Evolutionary conservation across 75 land plant genomes (phyloP).

Genomic region (Sequoiadendron giganteum): DNA sequence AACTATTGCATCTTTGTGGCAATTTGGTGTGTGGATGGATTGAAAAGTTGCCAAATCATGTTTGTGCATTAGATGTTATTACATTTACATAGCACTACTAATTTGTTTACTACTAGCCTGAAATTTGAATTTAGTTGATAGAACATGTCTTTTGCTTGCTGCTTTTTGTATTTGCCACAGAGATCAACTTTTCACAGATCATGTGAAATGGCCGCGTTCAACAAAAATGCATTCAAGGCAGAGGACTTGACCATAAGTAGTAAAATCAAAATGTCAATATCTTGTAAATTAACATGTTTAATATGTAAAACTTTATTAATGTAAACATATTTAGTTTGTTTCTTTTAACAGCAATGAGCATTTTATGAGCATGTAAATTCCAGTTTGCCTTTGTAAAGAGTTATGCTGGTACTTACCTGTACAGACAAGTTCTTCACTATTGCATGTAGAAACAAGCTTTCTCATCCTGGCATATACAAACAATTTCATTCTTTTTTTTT

Average conservation of each 20-base stretch:
- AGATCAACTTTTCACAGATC: slow-evolving; percentile 8
- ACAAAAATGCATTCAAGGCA: not conserved
- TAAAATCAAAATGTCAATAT: not conserved
- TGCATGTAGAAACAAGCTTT: not conserved
- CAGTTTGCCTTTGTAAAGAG: not conserved
- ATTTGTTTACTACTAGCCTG: slow-evolving; percentile 1
- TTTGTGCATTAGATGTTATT: not conserved
- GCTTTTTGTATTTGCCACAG: slow-evolving; percentile 6
- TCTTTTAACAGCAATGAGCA: not conserved
- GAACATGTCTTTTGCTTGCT: not conserved
- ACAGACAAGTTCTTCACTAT: not conserved
- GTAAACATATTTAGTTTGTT: not conserved
- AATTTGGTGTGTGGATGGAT: not conserved
- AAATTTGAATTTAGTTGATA: not conserved
- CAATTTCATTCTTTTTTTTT: not conserved
- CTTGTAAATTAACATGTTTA: not conserved
- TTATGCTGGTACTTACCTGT: not conserved
- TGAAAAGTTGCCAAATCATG: not conserved
- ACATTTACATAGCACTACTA: not conserved
- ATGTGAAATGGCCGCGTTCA: not conserved
- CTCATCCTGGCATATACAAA: not conserved
- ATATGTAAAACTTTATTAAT: not conserved
- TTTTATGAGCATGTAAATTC: not conserved
- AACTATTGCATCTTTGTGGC: not conserved
- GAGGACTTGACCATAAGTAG: not conserved